A percentile compares a stretch with the other conserved stretches of the same genome.
Evolutionary conservation across 768 basidiomycete species (phyloP).

Genomic region (Lactarius tabidus): DNA sequence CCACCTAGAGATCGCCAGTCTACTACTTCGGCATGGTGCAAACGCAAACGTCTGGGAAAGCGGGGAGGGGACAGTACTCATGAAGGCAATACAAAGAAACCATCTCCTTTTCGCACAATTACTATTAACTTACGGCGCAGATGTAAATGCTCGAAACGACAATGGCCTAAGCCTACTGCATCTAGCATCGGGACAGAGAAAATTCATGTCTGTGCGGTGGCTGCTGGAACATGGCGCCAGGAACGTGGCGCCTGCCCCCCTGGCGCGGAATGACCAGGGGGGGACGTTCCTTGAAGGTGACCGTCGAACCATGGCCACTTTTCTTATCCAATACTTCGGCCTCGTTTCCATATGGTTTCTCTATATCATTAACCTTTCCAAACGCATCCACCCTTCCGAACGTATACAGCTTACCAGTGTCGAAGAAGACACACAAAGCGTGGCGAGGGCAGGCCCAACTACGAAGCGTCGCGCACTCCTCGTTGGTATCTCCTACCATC

Average conservation of each 20-base stretch:
- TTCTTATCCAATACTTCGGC: background rate
- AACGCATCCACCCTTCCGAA: too few species aligned
- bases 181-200: background rate
- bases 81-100: background rate
- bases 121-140: background rate
- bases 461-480: constrained; percentile 19
- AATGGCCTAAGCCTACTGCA: background rate
- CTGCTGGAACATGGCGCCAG: background rate
- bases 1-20: background rate
- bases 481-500: constrained; percentile 21
- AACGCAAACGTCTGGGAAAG: background rate
- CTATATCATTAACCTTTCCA: too few species aligned
- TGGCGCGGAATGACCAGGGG: background rate
- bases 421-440: background rate
- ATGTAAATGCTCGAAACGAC: background rate
- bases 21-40: background rate
- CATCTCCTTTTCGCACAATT: background rate
- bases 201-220: background rate
- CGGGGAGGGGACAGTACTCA: background rate
- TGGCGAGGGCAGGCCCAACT: background rate
- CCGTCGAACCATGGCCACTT: background rate
- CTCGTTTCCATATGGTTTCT: background rate
- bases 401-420: background rate
- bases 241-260: too few species aligned
- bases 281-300: background rate